Base-by-base conservation (phyloP, 2,329 filamentous ascomycete genomes). In the Xylaria arbuscula region DNA sequence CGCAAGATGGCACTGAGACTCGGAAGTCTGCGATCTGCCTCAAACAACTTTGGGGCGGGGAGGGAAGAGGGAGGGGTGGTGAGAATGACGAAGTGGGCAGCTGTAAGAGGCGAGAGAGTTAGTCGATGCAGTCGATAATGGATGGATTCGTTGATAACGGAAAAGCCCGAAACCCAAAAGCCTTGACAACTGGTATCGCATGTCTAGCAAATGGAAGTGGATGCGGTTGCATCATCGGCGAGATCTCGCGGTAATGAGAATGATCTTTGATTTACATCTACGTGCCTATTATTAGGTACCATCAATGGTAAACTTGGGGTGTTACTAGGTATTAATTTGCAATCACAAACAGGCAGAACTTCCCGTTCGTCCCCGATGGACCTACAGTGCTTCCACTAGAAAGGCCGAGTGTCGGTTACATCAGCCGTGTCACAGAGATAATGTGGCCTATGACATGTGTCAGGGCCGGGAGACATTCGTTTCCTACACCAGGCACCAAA, bases 191-290 rank as follows among this genome's bases (percentile, higher is more conserved):
- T 17, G 51, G 51, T 36, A 40, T 28, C 48, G 47, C 45, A 59
- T 34, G 36, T 42, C 19, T 40, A 34, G 40, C 15, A 40, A 40
- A 9, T 51, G 34, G 40, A 45, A 56, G 53, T 53, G 57, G 48
- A 54, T 42, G 60, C 28, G 38, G 57, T 62, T 59, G 40, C 62
- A 66, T 69, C 66, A 66, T 66, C 47, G 58, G 45, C 24, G 24
- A 13, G n/a, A 58, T 32, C 48, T 32, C 22, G 45, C 62, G n/a
- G 48, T 34, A 36, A 55, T 56, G 50, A 40, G 61, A 36, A 61
- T 32, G 34, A 51, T 13, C 5, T 15, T 57, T 24, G 36, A 56
- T 62, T 47, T 53, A 34, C 15, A 3, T 54, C 19, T 36, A 36
- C 28, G 10, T 7, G 4, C 28, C 51, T 56, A 59, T 54, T 59